Evolutionary conservation across 495 filamentous ascomycete species (phyloP), one percentile per base, ranked within the genome.

Genomic region (Daldinia grandis): DNA sequence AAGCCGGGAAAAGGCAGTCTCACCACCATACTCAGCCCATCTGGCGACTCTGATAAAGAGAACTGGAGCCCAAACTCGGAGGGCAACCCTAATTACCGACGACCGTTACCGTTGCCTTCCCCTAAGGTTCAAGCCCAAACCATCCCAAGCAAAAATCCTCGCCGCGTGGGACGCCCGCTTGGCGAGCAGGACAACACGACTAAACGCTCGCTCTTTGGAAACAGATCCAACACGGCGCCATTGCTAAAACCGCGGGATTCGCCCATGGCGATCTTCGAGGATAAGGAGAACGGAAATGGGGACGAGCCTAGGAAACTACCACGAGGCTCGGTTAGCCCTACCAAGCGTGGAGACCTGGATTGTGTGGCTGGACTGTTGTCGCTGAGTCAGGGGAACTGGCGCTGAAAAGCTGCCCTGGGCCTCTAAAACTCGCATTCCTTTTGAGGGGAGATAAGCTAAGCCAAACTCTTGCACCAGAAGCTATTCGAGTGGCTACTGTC

Each of bases 31-130:
- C 44, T 76, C 9, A 75, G 75, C 33, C 71, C 75, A 0, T 76
- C 77, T 1, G 79, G 89, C 40, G 94, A 97, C 58, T 96, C 93
- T 1, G 94, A 98, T 74, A 98, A 98, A 77, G 94, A 98, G 80
- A 98, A 98, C 76, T 95, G 92, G 92, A 86, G 90, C 54, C 70
- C 84, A 59, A 66, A 84, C 76, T 63, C 82, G 82, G 75, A 84
- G 65, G 73, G 88, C 79, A 73, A 84, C 80, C 56, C 78, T 58
- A 28, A 75, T 68, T 42, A 80, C 77, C 71, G 49, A 58, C 68
- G 61, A 25, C 66, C 17, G 47, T 57, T 57, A 25, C 66, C 17
- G 47, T 57, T 57, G 10, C 73, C 68, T 28, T 58, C 64, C 4
- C 75, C 69, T 1, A 74, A 64, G 53, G 10, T 21, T 3, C 61